A percentile compares a stretch with the other conserved stretches of the same genome.
phyloP scores from a whole-genome alignment of 2,329 filamentous ascomycete genomes.

The Huntiella abstrusa region DNA sequence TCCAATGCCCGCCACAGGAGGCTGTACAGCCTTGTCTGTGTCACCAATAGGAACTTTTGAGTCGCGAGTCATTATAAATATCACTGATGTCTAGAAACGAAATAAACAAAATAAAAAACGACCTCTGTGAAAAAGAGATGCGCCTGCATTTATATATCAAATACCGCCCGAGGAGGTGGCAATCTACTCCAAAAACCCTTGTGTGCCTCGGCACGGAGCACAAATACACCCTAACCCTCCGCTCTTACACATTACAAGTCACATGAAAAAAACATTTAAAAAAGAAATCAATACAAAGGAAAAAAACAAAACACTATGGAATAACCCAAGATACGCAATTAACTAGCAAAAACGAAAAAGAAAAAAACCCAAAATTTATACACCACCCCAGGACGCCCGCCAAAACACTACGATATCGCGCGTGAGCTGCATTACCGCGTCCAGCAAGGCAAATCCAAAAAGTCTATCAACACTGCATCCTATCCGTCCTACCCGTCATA shows the following conservation, averaged over 20 bases:
- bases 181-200: no score
- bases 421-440: background rate
- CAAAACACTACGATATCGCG: background rate
- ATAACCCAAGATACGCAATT: conserved; percentile 1
- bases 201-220: no score
- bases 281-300: conserved; percentile 1
- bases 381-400: background rate
- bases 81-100: no score
- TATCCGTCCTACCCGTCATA: background rate
- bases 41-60: no score
- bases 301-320: conserved; percentile 8
- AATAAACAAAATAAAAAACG: no score
- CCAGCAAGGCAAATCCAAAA: background rate
- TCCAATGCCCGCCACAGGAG: no score
- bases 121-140: no score
- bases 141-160: no score
- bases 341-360: background rate
- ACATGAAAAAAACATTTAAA: conserved; percentile 1
- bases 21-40: no score
- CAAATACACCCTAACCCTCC: no score
- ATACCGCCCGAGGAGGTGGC: no score
- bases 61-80: no score
- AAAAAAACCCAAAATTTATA: conserved; percentile 9
- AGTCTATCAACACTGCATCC: background rate
- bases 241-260: background rate